Base-by-base conservation (phyloP, 179 eudicot species). In the Silene coronaria region DNA sequence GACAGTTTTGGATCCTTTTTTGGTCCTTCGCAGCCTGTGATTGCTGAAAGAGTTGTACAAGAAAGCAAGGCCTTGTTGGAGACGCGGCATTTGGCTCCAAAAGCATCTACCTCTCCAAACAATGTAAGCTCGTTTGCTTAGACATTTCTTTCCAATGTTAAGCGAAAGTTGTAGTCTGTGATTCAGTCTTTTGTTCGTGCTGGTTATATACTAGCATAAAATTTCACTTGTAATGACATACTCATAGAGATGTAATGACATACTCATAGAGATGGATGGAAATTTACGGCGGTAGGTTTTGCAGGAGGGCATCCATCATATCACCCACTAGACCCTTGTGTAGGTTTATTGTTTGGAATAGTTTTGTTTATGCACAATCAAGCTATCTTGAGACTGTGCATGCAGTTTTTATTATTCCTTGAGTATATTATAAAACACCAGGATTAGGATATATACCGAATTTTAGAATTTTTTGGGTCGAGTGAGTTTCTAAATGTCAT, bases 1-100 rank as follows among this genome's bases (percentile, higher is more conserved):
- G 88, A 88, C 92, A 93, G 98, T 74, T 93, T 78, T 77, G 98
- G 98, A 53, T 88, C 92, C 7, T 93, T 93, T 82, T 91, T 93
- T 83, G 98, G 98, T 22, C 97, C 98, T 62, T 90, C 97, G 12
- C 87, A 86, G 73, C 97, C 98, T 0, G 93, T 90, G 76, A 91
- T 93, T 87, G 91, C 98, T 71, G 96, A 88, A 23, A 84, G 97
- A 84, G 98, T 93, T 63, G 89, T 89, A 75, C 96, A 93, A 79
- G 98, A 90, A 79, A 90, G 96, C 90, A 93, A 80, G 83, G 90
- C 98, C 2, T 77, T 93, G 58, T 69, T 93, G 78, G 97, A 91
- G 82, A 93, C 89, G 69, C 90, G 87, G 24, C 89, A 89, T 84
- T 78, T 88, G 86, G 84, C 87, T 63, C 85, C 90, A 21, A 91